phyloP scores from a whole-genome alignment of 306 rosid species.

The Cercis canadensis region DNA sequence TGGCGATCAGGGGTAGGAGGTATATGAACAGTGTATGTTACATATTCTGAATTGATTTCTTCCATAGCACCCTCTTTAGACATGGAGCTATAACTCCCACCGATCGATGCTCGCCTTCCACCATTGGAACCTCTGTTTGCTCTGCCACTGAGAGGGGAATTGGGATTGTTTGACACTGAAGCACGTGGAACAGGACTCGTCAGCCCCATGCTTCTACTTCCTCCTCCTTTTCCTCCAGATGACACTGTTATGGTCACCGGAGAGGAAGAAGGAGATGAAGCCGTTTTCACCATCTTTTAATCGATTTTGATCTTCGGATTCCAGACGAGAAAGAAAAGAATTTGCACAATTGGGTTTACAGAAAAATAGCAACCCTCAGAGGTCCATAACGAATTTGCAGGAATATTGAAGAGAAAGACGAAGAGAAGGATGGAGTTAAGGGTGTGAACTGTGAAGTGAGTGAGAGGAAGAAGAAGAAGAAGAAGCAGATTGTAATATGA shows the following conservation, averaged over 20 bases:
- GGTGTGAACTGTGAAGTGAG: background rate
- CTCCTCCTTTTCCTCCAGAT: slow-evolving; percentile 60
- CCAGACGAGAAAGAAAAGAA: background rate
- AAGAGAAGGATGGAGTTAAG: slow-evolving; percentile 6
- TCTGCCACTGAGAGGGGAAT: slow-evolving; percentile 69
- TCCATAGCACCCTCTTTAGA: slow-evolving; percentile 47
- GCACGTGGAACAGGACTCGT: slow-evolving; percentile 79
- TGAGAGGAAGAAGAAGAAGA: background rate
- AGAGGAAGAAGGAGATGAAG: slow-evolving; percentile 72
- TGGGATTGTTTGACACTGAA: slow-evolving; percentile 66
- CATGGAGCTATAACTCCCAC: slow-evolving; percentile 44
- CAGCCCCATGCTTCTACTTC: slow-evolving; percentile 69
- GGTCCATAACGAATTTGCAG: slow-evolving; percentile 36
- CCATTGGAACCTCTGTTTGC: slow-evolving; percentile 46
- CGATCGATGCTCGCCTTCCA: slow-evolving; percentile 50
- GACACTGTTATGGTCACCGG: slow-evolving; percentile 83
- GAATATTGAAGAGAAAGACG: too few species aligned
- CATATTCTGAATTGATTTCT: slow-evolving; percentile 55
- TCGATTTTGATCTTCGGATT: background rate
- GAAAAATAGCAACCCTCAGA: slow-evolving; percentile 3
- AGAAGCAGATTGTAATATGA: background rate
- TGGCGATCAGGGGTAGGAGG: slow-evolving; percentile 89
- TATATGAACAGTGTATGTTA: slow-evolving; percentile 79
- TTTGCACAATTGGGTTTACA: background rate
- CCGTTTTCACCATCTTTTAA: slow-evolving; percentile 56